Conservation (phyloP, 2,329 filamentous ascomycete species). For the Salinomyces thailandicus region DNA sequence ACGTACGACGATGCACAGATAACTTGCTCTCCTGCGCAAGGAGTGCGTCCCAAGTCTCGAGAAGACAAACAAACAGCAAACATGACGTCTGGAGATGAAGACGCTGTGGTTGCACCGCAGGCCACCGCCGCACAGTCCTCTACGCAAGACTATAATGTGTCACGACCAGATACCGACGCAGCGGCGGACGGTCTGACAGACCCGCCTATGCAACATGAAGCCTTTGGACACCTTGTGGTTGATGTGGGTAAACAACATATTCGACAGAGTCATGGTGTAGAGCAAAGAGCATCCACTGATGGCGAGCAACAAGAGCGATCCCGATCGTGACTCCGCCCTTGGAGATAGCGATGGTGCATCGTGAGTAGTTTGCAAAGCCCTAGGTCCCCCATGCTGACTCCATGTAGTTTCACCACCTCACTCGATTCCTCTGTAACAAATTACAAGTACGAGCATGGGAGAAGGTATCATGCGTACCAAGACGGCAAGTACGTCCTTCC, state of each 20-base stretch:
- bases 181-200: not conserved
- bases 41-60: too few relatives aligned
- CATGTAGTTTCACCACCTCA: slow-evolving; percentile 5
- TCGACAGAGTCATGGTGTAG: not conserved
- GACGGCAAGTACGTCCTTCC: slow-evolving; percentile 12
- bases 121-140: not conserved
- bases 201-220: not conserved
- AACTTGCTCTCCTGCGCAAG: too few relatives aligned
- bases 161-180: too few relatives aligned
- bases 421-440: slow-evolving; percentile 7
- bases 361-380: too few relatives aligned
- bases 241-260: not conserved
- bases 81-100: too few relatives aligned
- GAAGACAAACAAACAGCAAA: too few relatives aligned
- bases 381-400: not conserved
- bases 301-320: slow-evolving; percentile 1
- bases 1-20: too few relatives aligned
- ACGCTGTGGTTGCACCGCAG: not conserved
- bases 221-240: not conserved
- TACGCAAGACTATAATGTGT: too few relatives aligned
- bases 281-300: not conserved
- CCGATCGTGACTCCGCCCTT: slow-evolving; percentile 2
- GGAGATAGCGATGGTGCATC: slow-evolving; percentile 2
- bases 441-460: slow-evolving; percentile 10
- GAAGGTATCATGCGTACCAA: slow-evolving; percentile 9